Base-by-base conservation (phyloP, 2,329 filamentous ascomycete genomes). In the Trichoderma breve region DNA sequence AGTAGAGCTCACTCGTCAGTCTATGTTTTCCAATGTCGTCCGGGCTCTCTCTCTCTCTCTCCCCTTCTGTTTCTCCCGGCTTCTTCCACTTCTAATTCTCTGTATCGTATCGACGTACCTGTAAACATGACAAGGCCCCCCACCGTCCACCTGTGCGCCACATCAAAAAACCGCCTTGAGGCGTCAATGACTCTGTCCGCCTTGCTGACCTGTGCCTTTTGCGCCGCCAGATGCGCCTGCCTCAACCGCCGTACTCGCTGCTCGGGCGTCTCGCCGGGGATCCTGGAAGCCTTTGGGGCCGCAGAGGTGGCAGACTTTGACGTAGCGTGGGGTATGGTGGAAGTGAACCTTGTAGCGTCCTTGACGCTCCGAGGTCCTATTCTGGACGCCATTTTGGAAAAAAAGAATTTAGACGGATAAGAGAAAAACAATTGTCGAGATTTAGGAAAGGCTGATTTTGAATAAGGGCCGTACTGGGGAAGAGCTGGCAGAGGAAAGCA, bases 291-390 rank as follows among this genome's bases (percentile, higher is more conserved):
- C 67, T 73, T 72, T 28, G 75, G 68, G 67, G 74, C 73, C 26
- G 74, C 75, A 70, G 76, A 73, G 30, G 83, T 81, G 51, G 80
- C 78, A 55, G 86, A 81, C 80, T 92, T 92, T 75, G 89, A 89
- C 75, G 87, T 87, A 76, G 92, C 92, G 82, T 94, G 92, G 67
- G 83, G 83, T 72, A 84, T 83, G 72, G 83, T 84, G 71, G 83
- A 84, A 43, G 83, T 85, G 80, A 85, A 96, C 79, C 92, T 91
- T 77, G 93, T 96, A 76, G 93, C 93, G 81, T 95, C 93, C 77
- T 89, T 89, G 80, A 92, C 90, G 83, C 89, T 93, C 79, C 92
- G 91, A 73, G 91, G 87, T 75, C 83, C 84, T 58, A 84, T 81
- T 76, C 81, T 80, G 39, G 82, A 81, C 71, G 81, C 80, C 83